Evolutionary conservation across 2,329 filamentous ascomycete genomes (phyloP), one percentile per base, ranked within the genome.

Genomic region (Verticillium dahliae): DNA sequence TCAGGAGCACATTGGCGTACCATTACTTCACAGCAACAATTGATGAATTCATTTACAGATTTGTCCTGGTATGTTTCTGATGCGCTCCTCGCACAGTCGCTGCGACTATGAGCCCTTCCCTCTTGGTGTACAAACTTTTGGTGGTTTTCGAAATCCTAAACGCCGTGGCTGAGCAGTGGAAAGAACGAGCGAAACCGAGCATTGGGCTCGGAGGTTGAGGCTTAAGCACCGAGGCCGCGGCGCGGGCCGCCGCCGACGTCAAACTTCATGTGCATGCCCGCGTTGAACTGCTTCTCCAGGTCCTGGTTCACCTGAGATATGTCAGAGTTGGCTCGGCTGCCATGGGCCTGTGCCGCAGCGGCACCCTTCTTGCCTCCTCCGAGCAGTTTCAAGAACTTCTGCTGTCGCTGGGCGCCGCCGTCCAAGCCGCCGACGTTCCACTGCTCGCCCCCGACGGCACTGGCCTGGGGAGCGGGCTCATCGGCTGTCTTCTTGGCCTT

Each of bases 311-410:
- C 77, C 65, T 76, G 75, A 61, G 57, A 55, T 27, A 67, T 65
- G 64, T 72, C 69, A 7, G 71, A 67, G 67, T 73, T 68, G 67
- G 64, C 65, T 66, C 72, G 60, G 65, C 33, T 22, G 60, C 57
- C 31, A 15, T 59, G 58, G 2, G 65, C 54, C 11, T 65, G 62
- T 1, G 66, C 60, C 0, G 67, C 62, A 6, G 65, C 69, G 35
- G 69, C 71, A 22, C 75, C 73, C 31, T 73, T 73, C 70, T 81
- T 84, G 63, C 79, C 82, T 2, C 75, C 81, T 22, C 84, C 84
- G 4, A 87, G 75, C 1, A 87, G 78, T 37, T 81, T 76, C 67
- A 86, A 71, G 63, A 85, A 86, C 72, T 87, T 87, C 63, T 75
- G 73, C 67, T 85, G 81, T 13, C 84, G 77, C 57, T 75, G 74